phyloP scores from a whole-genome alignment of 2,329 filamentous ascomycete genomes.

The Cladosporium oxysporum region DNA sequence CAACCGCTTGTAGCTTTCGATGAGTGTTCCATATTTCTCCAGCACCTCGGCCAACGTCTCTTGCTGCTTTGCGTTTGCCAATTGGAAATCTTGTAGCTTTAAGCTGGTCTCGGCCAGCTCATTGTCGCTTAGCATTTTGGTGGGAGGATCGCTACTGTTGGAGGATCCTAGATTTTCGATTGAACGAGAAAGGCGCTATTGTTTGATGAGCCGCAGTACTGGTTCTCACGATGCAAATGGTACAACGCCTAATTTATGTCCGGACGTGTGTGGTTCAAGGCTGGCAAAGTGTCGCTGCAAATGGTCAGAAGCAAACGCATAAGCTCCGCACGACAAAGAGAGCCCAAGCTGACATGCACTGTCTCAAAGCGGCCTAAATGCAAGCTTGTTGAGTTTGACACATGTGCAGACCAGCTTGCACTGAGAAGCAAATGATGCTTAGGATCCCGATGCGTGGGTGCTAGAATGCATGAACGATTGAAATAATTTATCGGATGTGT shows the following conservation, averaged over 20 bases:
- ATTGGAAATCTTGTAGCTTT: conserved; percentile 30
- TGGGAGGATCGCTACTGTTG: neutral
- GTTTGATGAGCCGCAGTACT: neutral
- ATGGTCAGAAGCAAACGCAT: neutral
- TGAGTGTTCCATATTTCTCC: conserved; percentile 46
- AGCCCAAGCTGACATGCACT: conserved; percentile 1
- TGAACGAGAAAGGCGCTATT: neutral
- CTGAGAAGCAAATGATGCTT: neutral
- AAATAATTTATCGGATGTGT: neutral
- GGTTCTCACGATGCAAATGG: neutral
- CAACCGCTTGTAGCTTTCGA: conserved; percentile 57
- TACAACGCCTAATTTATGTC: neutral
- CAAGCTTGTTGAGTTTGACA: neutral
- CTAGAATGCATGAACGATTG: neutral
- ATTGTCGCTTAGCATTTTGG: conserved; percentile 22
- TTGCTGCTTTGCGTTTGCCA: conserved; percentile 26
- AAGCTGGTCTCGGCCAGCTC: conserved; percentile 22
- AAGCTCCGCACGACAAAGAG: conserved; percentile 3
- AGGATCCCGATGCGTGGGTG: neutral
- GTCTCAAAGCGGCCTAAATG: conserved; percentile 1
- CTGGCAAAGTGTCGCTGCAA: neutral
- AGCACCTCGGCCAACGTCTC: conserved; percentile 38
- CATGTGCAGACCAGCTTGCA: neutral
- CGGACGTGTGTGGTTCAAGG: neutral
- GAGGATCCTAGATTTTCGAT: neutral